Base-by-base conservation (phyloP, 139 green algal species). In the Chloropicon primus region DNA sequence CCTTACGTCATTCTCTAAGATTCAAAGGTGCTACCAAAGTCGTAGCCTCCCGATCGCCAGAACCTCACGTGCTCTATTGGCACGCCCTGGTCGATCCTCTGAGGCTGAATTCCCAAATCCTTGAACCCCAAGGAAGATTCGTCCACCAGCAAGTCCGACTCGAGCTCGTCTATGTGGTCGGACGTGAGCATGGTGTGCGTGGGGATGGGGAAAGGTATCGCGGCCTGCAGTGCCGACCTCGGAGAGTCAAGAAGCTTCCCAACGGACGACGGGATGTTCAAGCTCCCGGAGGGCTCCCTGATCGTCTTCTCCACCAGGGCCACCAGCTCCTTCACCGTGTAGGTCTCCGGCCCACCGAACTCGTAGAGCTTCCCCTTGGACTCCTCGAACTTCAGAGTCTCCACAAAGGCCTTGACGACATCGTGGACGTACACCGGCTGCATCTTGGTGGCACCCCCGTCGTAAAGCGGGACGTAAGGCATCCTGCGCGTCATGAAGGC, bases 331-430 rank as follows among this genome's bases (percentile, higher is more conserved):
- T 76, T 75, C 27, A 86, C 92, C 83, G 85, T 93, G 53, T 92
- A 84, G 22, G 91, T 83, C 53, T 97, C 88, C 1, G 94, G 92
- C 0, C 95, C 95, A 0, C 78, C 91, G 75, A 99, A 88, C 81
- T 92, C 84, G 84, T 92, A 96, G 3, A 86, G 92, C 86, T 95
- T 84, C 24, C 95, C 95, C 53, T 78, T 71, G 5, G 82, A 81
- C 25, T 88, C 85, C 2, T 80, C 82, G 22, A 82, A 80, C 71
- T 88, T 78, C 76, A 96, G 84, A 26, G 84, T 77, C 76, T 26
- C 26, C 1, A 79, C 76, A 27, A 94, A 85, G 53, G 81, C 91
- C 2, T 85, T 71, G 0, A 88, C 87, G 2, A 93, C 91, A 74
- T 96, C 89, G 2, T 81, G 75, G 74, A 94, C 89, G 72, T 87